These are phyloP conservation scores for Oryza longistaminata DNA, from an alignment of 176 grass and related monocot genomes.

Conservation along the genomic window DNA sequence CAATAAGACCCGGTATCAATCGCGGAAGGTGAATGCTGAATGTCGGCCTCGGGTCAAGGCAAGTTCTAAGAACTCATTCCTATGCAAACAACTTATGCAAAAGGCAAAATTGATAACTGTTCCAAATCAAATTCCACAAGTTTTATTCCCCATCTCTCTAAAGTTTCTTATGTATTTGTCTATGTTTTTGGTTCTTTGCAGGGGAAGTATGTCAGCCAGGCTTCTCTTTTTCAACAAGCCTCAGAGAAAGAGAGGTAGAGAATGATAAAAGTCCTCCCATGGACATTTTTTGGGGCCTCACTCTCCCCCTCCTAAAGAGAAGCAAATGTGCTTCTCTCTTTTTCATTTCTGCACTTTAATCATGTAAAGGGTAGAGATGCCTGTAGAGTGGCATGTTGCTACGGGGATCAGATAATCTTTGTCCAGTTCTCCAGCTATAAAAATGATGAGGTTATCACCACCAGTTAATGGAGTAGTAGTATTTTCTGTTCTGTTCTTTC, in stretches of 20 bases:
- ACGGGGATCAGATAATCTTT: conserved; percentile 20
- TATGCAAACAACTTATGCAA: no score
- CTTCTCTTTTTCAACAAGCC: conserved; percentile 59
- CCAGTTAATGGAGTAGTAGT: background rate
- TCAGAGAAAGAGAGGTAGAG: conserved; percentile 46
- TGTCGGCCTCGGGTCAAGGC: conserved; percentile 89
- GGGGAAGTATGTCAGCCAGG: conserved; percentile 82
- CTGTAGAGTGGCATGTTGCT: conserved; percentile 34
- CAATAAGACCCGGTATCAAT: conserved; percentile 80
- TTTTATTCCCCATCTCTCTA: background rate
- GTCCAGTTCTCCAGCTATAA: conserved; percentile 5
- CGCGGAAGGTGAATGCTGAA: conserved; percentile 60
- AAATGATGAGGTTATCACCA: conserved; percentile 24
- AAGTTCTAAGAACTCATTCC: conserved; percentile 46
- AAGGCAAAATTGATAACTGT: background rate
- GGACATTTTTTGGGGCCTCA: conserved; percentile 22
- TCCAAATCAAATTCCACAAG: background rate
- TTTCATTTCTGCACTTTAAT: conserved; percentile 26
- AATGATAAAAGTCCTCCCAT: background rate
- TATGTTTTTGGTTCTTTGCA: conserved; percentile 42
- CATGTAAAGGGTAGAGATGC: conserved; percentile 40
- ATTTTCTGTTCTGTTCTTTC: background rate
- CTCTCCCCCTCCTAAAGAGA: conserved; percentile 13
- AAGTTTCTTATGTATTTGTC: conserved; percentile 9
- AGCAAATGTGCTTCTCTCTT: conserved; percentile 30